phyloP scores from a whole-genome alignment of 176 grass and related monocot genomes.

The Musa troglodytarum region DNA sequence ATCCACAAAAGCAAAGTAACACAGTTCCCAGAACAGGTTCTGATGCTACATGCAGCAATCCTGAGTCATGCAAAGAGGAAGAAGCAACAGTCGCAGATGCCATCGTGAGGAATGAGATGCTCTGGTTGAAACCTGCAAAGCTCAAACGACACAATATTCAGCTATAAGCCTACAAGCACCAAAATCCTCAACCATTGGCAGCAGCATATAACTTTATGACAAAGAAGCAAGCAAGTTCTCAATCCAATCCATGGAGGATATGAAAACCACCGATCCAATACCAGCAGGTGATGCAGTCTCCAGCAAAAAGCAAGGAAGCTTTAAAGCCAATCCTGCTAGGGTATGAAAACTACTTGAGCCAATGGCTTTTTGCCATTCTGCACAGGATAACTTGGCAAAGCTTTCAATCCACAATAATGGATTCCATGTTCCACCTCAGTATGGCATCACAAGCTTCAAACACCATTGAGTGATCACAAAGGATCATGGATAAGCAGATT shows the following conservation, averaged over 20 bases:
- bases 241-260: not conserved
- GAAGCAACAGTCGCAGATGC: too few species aligned
- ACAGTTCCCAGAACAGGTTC: not conserved
- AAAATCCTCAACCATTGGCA: too few species aligned
- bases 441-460: not conserved
- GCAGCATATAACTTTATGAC: too few species aligned
- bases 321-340: too few species aligned
- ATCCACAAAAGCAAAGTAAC: not conserved
- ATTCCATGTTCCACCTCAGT: not conserved
- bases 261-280: not conserved
- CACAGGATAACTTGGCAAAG: not conserved
- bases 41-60: not conserved
- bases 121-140: too few species aligned
- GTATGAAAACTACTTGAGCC: too few species aligned
- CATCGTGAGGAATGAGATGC: too few species aligned
- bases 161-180: too few species aligned
- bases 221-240: not conserved
- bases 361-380: too few species aligned
- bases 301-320: too few species aligned
- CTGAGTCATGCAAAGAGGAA: not conserved
- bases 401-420: constrained; percentile 7
- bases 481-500: not conserved
- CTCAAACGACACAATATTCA: too few species aligned
- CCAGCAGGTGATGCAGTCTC: too few species aligned
- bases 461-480: not conserved